A percentile compares a stretch with the other conserved stretches of the same genome.
These are phyloP conservation scores for Candida bentonensis DNA, from an alignment of 805 yeast species.

Conservation along the genomic window DNA sequence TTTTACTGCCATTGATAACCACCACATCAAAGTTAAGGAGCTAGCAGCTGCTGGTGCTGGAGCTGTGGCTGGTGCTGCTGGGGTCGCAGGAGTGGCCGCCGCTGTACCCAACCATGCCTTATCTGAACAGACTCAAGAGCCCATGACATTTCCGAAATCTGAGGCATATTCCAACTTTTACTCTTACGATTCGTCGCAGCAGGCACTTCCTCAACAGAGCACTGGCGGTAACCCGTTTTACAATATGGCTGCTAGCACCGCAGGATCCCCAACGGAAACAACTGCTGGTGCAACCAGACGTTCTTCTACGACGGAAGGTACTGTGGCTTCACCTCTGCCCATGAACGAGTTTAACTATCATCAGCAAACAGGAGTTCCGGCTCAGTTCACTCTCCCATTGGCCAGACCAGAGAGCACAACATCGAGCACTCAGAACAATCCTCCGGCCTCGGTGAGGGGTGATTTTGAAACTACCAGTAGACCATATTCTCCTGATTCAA, in stretches of 20 bases:
- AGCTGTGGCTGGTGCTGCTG: constrained; percentile 10
- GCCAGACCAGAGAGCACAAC: constrained; percentile 67
- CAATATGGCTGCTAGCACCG: not conserved
- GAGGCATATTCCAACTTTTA: not conserved
- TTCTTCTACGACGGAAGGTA: constrained; percentile 4
- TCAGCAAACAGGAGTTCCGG: constrained; percentile 5
- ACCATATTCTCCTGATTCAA: constrained; percentile 14
- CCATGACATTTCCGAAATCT: not conserved
- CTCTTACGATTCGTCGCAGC: not conserved
- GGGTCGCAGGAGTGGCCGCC: constrained; percentile 6
- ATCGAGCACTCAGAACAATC: constrained; percentile 83
- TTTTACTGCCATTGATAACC: constrained; percentile 12
- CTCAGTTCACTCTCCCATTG: constrained; percentile 30
- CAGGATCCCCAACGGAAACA: not conserved
- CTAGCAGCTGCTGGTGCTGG: constrained; percentile 15
- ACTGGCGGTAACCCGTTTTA: constrained; percentile 5
- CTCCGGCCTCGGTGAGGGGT: constrained; percentile 81
- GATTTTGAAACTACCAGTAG: constrained; percentile 32
- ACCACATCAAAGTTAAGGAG: constrained; percentile 10
- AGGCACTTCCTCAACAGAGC: constrained; percentile 5
- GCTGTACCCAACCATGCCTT: not conserved
- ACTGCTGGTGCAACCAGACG: constrained; percentile 2
- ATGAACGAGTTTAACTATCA: constrained; percentile 4
- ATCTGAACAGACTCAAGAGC: not conserved
- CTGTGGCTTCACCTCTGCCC: constrained; percentile 4